phyloP scores from a whole-genome alignment of 352 stramenopile species.

The Phytophthora tentaculata region DNA sequence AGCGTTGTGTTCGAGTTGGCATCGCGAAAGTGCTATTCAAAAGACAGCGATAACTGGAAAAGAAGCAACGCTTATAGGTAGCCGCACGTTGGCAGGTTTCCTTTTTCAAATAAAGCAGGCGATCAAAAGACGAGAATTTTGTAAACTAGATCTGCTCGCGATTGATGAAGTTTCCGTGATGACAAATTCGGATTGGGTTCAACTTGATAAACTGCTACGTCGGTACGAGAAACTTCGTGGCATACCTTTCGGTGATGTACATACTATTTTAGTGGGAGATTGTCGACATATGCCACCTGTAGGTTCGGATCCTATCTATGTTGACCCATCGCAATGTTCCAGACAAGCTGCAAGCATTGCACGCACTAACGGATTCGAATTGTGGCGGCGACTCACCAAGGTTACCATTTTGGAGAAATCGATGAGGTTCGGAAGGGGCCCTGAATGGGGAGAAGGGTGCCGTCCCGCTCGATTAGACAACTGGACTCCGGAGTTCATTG shows the following conservation, averaged over 20 bases:
- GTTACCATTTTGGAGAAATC: not conserved
- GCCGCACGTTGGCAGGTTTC: not conserved
- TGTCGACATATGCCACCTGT: not conserved
- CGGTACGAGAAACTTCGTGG: no score
- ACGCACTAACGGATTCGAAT: not conserved
- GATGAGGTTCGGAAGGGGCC: not conserved
- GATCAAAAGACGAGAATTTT: no score
- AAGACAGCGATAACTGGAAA: not conserved
- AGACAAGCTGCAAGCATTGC: not conserved
- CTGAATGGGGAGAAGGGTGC: not conserved
- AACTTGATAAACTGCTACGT: no score
- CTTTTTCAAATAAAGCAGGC: not conserved
- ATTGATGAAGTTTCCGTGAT: no score
- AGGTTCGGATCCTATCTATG: not conserved
- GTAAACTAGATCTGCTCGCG: no score
- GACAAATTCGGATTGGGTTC: no score
- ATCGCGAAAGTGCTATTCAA: not conserved
- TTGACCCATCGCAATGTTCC: not conserved
- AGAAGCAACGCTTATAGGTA: not conserved
- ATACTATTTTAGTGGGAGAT: not conserved
- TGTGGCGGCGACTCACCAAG: not conserved
- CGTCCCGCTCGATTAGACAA: not conserved
- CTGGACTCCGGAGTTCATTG: not conserved
- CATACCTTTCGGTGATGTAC: not conserved
- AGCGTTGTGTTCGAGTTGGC: not conserved